Percentiles rank a stretch among this genome's conserved stretches.
phyloP scores from a whole-genome alignment of 371 early-diverging fungal genomes.

The Circinella minor region DNA sequence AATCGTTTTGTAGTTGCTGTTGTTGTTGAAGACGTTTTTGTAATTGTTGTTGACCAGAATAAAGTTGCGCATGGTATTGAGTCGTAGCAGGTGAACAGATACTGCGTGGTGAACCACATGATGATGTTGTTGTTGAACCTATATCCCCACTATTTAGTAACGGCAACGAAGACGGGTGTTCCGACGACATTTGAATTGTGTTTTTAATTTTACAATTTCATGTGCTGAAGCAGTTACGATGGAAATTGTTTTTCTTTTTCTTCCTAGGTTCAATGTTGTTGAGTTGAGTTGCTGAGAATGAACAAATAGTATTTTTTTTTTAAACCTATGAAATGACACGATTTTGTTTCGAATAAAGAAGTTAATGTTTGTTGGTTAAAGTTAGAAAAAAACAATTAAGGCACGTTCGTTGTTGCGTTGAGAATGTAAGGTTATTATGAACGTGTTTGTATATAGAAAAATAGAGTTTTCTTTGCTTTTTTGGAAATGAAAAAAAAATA shows the following conservation, averaged over 20 bases:
- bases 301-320: neutral
- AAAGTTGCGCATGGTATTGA: constrained; percentile 55
- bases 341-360: neutral
- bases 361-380: too few relatives aligned
- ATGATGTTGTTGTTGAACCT: neutral
- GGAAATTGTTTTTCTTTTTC: too few relatives aligned
- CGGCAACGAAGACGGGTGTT: constrained; percentile 22
- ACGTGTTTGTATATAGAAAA: too few relatives aligned
- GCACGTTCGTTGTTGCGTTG: too few relatives aligned
- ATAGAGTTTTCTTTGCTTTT: too few relatives aligned
- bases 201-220: neutral
- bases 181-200: constrained; percentile 12
- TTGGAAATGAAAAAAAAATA: too few relatives aligned
- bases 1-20: constrained; percentile 15
- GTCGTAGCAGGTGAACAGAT: constrained; percentile 34
- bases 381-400: too few relatives aligned
- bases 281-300: neutral
- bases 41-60: constrained; percentile 44
- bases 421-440: too few relatives aligned
- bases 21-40: constrained; percentile 40
- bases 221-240: constrained; percentile 4
- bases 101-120: constrained; percentile 8
- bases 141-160: neutral
- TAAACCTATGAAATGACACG: neutral
- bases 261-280: too few relatives aligned